phyloP scores from a whole-genome alignment of 352 stramenopile genomes.

The Phytopythium montanum region DNA sequence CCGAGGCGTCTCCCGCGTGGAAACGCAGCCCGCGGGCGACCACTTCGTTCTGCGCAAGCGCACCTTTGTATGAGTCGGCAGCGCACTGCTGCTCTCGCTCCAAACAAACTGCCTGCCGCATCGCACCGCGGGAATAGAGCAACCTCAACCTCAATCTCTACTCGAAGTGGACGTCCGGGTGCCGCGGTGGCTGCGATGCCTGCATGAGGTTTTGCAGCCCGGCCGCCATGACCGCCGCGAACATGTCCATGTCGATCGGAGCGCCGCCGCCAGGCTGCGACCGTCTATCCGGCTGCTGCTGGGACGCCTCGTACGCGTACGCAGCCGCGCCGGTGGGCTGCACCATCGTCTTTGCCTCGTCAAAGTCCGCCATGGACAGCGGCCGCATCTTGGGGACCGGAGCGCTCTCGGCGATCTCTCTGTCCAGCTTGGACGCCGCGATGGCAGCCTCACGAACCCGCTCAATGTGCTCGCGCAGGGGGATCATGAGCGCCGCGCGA shows the following conservation, averaged over 20 bases:
- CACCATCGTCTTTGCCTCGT: slow-evolving; percentile 82
- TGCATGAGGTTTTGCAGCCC: slow-evolving; percentile 86
- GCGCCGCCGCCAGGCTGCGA: slow-evolving; percentile 17
- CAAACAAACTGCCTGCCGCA: slow-evolving; percentile 3
- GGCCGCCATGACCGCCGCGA: slow-evolving; percentile 77
- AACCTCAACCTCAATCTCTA: slow-evolving; percentile 17
- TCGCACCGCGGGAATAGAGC: slow-evolving; percentile 2
- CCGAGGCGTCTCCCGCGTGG: slow-evolving; percentile 57
- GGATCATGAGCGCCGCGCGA: slow-evolving; percentile 85
- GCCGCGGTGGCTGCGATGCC: slow-evolving; percentile 24
- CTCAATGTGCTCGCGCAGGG: slow-evolving; percentile 81
- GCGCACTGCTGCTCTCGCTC: slow-evolving; percentile 5
- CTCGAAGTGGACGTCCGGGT: slow-evolving; percentile 22
- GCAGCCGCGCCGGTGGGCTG: slow-evolving; percentile 76
- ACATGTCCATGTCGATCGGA: slow-evolving; percentile 79
- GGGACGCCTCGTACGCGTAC: slow-evolving; percentile 74
- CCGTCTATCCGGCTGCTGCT: slow-evolving; percentile 29
- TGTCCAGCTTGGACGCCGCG: slow-evolving; percentile 20
- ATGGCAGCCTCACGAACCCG: slow-evolving; percentile 40
- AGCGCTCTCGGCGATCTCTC: slow-evolving; percentile 13
- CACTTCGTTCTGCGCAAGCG: slow-evolving; percentile 58
- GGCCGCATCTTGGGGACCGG: slow-evolving; percentile 51
- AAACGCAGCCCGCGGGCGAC: slow-evolving; percentile 21
- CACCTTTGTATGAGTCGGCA: slow-evolving; percentile 45
- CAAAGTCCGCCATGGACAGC: slow-evolving; percentile 80